Conservation (phyloP, 345 rosid genomes). For the Citrus inodora region DNA sequence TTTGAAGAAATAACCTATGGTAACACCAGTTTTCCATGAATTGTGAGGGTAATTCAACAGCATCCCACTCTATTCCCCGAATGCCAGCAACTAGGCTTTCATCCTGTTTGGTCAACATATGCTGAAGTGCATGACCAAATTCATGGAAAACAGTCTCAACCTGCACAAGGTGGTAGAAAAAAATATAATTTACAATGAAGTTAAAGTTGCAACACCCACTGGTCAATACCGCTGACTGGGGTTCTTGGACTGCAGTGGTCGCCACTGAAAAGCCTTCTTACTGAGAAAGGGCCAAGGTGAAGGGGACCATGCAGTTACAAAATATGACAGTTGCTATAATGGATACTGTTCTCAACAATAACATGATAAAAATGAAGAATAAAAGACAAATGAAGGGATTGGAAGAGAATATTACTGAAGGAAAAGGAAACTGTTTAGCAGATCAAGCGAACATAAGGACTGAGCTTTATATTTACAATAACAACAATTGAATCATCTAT, state of each 20-base stretch:
- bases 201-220: slow-evolving; percentile 3
- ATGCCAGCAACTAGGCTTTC: slow-evolving; percentile 92
- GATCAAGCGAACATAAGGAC: neutral
- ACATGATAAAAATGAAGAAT: neutral
- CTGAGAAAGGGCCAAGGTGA: neutral
- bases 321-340: neutral
- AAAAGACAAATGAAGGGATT: neutral
- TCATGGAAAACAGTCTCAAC: slow-evolving; percentile 97
- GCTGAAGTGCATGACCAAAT: slow-evolving; percentile 97
- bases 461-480: neutral
- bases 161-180: slow-evolving; percentile 34
- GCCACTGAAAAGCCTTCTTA: neutral
- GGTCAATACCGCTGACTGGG: neutral
- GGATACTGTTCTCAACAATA: neutral
- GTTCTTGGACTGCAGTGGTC: neutral
- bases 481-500: neutral
- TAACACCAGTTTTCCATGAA: slow-evolving; percentile 99
- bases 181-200: neutral
- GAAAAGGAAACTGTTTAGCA: neutral
- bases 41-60: slow-evolving; percentile 90
- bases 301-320: neutral
- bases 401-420: neutral
- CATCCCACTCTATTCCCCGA: slow-evolving; percentile 92
- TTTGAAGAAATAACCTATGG: slow-evolving; percentile 56
- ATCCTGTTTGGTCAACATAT: slow-evolving; percentile 87